Evolutionary conservation across 306 rosid species (phyloP).

Genomic region (Potentilla sterilis): DNA sequence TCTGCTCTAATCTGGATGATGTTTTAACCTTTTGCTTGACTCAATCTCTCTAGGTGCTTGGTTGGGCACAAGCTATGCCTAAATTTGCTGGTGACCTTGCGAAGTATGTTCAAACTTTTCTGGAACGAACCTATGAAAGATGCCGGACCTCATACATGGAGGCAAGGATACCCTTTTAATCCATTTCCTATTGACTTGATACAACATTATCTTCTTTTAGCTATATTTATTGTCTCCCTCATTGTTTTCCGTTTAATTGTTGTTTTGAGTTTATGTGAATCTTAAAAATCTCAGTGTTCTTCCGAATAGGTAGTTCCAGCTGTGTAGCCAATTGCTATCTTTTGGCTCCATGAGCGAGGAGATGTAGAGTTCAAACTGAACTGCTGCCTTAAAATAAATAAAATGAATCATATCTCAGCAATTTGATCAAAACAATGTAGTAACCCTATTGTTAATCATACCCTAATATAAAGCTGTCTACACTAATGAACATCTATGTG

Average conservation of each 20-base stretch:
- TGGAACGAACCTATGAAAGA: constrained; percentile 96
- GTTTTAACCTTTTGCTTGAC: not conserved
- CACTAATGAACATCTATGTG: not conserved
- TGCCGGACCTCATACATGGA: constrained; percentile 97
- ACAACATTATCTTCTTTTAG: not conserved
- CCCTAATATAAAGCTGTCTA: not conserved
- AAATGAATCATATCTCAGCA: not conserved
- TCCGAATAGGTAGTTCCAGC: constrained; percentile 10
- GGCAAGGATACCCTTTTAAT: constrained; percentile 41
- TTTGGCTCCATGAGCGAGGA: not conserved
- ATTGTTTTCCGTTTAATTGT: not conserved
- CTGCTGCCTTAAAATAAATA: not conserved
- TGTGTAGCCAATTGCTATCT: not conserved
- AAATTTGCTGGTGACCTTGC: constrained; percentile 89
- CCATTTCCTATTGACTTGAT: not conserved
- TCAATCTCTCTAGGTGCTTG: constrained; percentile 73
- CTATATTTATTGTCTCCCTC: not conserved
- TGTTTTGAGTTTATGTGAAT: not conserved
- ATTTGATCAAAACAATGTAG: not conserved
- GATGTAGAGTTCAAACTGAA: not conserved
- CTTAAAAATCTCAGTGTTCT: not conserved
- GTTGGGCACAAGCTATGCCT: constrained; percentile 99
- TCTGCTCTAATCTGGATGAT: constrained; percentile 3
- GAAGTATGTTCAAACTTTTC: constrained; percentile 92
- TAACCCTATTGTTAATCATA: not conserved